Evolutionary conservation across 805 yeast species (phyloP), one percentile per base, ranked within the genome.

Genomic region (Wickerhamiella dianesei): DNA sequence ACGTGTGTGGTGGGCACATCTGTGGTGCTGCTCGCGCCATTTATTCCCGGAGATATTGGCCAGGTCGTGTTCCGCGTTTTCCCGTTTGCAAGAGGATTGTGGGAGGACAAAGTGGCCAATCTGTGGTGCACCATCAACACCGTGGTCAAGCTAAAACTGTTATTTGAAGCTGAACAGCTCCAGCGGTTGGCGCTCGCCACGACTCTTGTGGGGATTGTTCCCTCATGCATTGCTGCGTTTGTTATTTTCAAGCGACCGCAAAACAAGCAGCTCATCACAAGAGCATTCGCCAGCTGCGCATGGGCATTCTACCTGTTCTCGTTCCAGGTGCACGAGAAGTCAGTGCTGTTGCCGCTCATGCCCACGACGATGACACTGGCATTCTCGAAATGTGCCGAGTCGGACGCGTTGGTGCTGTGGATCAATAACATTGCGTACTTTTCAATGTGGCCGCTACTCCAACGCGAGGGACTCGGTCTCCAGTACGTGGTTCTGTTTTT

Each of bases 21-120:
- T 47, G 56, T 64, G 0, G 54, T 69, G 0, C 58, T 79, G 32
- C 67, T 83, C 49, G 60, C 67, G 0, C 97, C 97, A 3, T 72
- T 86, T 43, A 64, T 76, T 16, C 18, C 53, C 14, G 69, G 66
- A 36, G 48, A 59, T 3, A 59, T 81, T 1, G 52, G 63, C 21
- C 94, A 83, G 59, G 72, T 79, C 2, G 41, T 78, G 2, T 50
- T 63, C 40, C 73, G 97, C 52, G 80, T 89, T 25, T 92, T 92
- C 62, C 98, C 99, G 1, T 89, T 92, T 54, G 75, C 79, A 41
- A 74, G 97, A 59, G 98, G 98, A 0, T 71, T 92, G 5, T 92
- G 94, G 72, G 98, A 92, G 62, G 97, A 92, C 60, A 92, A 92
- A 61, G 97, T 92, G 14, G 95, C 95, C 37, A 92, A 88, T 60